These are phyloP conservation scores for Russula sp. DNA, from an alignment of 768 basidiomycete species.

Conservation along the genomic window DNA sequence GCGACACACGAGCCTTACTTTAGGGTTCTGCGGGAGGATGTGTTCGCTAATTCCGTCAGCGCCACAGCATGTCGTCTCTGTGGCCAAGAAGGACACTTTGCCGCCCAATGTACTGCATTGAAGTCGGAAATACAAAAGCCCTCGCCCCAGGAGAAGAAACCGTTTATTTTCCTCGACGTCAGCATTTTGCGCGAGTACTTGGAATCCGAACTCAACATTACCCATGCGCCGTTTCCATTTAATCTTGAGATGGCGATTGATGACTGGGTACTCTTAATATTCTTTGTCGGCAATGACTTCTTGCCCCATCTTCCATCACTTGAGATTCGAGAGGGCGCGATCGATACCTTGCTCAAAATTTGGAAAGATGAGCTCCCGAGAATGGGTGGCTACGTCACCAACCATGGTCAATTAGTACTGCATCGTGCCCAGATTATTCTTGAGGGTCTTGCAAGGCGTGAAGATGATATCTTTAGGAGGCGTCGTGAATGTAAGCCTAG, in stretches of 20 bases:
- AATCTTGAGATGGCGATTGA: conserved; percentile 95
- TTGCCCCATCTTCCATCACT: conserved; percentile 95
- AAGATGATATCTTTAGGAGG: conserved; percentile 92
- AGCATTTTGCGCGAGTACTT: conserved; percentile 94
- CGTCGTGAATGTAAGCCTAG: conserved; percentile 71
- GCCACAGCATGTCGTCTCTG: conserved; percentile 82
- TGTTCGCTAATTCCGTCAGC: conserved; percentile 81
- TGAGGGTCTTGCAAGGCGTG: conserved; percentile 87
- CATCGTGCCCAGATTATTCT: conserved; percentile 88
- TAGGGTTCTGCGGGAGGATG: conserved; percentile 95
- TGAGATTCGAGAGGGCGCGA: conserved; percentile 98
- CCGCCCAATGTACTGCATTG: conserved; percentile 86
- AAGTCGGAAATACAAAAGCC: conserved; percentile 64
- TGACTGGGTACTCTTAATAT: conserved; percentile 99
- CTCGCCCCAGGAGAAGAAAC: conserved; percentile 70
- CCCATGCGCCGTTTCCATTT: conserved; percentile 76
- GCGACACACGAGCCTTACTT: conserved; percentile 99
- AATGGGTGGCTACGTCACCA: conserved; percentile 97
- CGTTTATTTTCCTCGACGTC: conserved; percentile 99
- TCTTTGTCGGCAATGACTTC: conserved; percentile 99
- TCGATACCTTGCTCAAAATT: conserved; percentile 92
- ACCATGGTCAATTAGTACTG: conserved; percentile 85
- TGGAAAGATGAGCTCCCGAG: conserved; percentile 90
- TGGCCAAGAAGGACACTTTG: conserved; percentile 92
- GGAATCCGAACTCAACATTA: conserved; percentile 87